phyloP scores from a whole-genome alignment of 495 filamentous ascomycete species.

The Xylaria cubensis region DNA sequence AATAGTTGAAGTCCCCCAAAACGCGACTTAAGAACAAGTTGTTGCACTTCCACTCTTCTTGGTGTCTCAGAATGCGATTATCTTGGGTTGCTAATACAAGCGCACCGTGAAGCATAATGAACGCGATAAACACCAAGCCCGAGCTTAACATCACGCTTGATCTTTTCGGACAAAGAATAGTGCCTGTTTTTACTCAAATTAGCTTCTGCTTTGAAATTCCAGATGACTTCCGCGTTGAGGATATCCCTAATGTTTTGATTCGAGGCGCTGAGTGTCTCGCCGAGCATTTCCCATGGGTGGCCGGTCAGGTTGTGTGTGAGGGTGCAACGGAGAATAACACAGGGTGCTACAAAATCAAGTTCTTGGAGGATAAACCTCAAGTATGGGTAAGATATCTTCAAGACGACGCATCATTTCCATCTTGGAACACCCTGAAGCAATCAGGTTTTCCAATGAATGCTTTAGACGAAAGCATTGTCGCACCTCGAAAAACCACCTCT shows the following conservation, averaged over 20 bases:
- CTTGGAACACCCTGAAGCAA: neutral
- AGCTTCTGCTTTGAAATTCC: constrained; percentile 8
- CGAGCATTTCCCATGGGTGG: constrained; percentile 59
- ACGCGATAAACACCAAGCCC: neutral
- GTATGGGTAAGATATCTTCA: constrained; percentile 1
- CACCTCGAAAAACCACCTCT: constrained; percentile 1
- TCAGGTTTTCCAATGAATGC: neutral
- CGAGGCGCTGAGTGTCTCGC: constrained; percentile 27
- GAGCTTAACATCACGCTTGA: constrained; percentile 12
- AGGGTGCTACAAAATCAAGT: constrained; percentile 52
- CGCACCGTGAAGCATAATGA: neutral
- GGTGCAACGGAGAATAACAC: constrained; percentile 42
- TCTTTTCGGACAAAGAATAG: constrained; percentile 8
- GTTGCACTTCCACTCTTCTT: neutral
- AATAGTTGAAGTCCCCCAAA: neutral
- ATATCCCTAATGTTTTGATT: neutral
- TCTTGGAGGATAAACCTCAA: constrained; percentile 16
- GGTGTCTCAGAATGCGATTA: neutral
- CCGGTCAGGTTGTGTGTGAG: constrained; percentile 59
- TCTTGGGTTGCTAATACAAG: neutral
- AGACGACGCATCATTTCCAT: neutral
- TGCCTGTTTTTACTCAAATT: constrained; percentile 1
- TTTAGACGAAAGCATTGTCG: constrained; percentile 8
- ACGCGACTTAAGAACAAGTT: neutral
- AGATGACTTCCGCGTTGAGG: neutral